A percentile compares a stretch with the other conserved stretches of the same genome.
These are phyloP conservation scores for Eimeria maxima DNA, from an alignment of 169 alveolate species.

Conservation along the genomic window DNA sequence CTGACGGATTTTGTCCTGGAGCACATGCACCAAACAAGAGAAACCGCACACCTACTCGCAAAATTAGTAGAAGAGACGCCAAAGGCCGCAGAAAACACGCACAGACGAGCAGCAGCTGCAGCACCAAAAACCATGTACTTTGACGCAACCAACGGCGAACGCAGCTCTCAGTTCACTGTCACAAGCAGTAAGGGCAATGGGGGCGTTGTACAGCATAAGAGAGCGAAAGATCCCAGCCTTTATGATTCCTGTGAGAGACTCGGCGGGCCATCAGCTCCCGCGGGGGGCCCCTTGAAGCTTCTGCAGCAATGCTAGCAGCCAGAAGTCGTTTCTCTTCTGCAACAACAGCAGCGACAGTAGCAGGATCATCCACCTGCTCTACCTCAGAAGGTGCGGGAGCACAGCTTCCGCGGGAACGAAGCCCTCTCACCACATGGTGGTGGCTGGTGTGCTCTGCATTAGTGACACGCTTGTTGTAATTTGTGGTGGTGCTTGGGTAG, in stretches of 20 bases:
- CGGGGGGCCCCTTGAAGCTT: slow-evolving; percentile 40
- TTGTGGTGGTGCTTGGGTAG: background rate
- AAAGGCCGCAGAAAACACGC: background rate
- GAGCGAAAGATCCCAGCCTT: slow-evolving; percentile 1
- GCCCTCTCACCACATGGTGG: slow-evolving; percentile 8
- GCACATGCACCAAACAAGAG: background rate
- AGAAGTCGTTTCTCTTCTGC: slow-evolving; percentile 45
- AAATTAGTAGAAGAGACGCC: background rate
- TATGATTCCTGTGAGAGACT: slow-evolving; percentile 18
- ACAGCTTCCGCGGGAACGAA: background rate
- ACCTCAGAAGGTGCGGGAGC: background rate
- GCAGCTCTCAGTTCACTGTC: background rate
- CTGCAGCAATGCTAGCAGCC: slow-evolving; percentile 56
- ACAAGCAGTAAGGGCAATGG: background rate
- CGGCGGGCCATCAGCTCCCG: slow-evolving; percentile 9
- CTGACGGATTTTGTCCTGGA: background rate
- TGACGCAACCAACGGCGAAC: background rate
- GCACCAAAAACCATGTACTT: background rate
- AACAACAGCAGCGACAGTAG: background rate
- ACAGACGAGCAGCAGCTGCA: slow-evolving; percentile 11
- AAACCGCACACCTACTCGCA: background rate
- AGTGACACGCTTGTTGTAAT: background rate
- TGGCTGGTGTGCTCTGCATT: background rate
- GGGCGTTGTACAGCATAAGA: background rate
- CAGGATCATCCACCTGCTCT: background rate